Base-by-base conservation (phyloP, 1,139 yeast species). In the Diutina rugosa region DNA sequence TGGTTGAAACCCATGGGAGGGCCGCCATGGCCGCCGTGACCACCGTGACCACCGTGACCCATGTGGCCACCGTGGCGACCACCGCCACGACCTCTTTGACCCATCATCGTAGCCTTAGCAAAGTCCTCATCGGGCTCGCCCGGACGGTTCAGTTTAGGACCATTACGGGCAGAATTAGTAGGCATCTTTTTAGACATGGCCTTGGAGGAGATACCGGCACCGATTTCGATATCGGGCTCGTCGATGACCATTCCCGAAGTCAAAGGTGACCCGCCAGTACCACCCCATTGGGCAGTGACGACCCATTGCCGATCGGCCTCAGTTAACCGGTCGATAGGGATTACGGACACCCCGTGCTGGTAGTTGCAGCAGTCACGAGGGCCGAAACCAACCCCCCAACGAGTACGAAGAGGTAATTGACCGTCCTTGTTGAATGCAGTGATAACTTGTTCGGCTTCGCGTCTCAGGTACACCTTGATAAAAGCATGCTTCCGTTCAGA, bases 341-440 rank as follows among this genome's bases (percentile, higher is more conserved):
- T 89, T 30, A 90, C 81, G 57, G 96, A 87, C 52, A 86, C 78
- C 60, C 99, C 99, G 59, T 86, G 85, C 67, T 87, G 93, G 69
- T 93, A 93, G 70, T 93, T 95, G 69, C 97, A 90, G 73, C 98
- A 91, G 68, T 93, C 98, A 75, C 99, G 84, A 56, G 99, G 99
- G 4, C 99, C 99, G 67, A 89, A 93, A 1, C 99, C 99, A 61
- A 93, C 98, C 62, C 98, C 99, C 99, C 99, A 93, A 67, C 97
- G 81, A 9, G 95, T 89, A 72, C 93, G 88, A 67, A 82, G 80
- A 55, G 78, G 84, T 62, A 74, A 79, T 12, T 66, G 75, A 59
- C 74, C 73, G 60, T 76, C 80, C 62, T 74, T 74, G 65, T 75
- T 76, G 78, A 84, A 70, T 63, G 80, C 64, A 70, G 82, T 69